Evolutionary conservation across 441 rosid genomes (phyloP).

Genomic region (Rhodomyrtus psidioides): DNA sequence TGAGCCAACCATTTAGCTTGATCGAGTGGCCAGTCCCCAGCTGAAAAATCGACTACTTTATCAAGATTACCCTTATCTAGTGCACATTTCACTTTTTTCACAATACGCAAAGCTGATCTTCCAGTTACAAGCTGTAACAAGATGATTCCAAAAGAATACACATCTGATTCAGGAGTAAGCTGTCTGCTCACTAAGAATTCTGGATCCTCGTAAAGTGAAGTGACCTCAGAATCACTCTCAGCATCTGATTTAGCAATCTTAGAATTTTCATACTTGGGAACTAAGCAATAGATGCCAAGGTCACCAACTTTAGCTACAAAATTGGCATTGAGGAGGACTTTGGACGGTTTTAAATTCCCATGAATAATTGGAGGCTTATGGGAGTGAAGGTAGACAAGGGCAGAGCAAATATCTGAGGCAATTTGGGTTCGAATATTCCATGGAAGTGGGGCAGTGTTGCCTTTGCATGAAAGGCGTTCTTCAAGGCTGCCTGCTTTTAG

Average conservation of each 20-base stretch:
- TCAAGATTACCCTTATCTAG: slow-evolving; percentile 49
- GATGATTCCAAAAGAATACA: slow-evolving; percentile 74
- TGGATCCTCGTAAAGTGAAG: slow-evolving; percentile 39
- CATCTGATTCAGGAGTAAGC: slow-evolving; percentile 59
- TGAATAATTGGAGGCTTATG: slow-evolving; percentile 66
- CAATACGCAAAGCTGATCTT: slow-evolving; percentile 36
- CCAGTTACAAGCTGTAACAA: slow-evolving; percentile 68
- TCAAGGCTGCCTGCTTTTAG: slow-evolving; percentile 67
- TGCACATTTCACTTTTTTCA: slow-evolving; percentile 58
- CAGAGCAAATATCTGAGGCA: slow-evolving; percentile 76
- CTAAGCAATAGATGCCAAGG: slow-evolving; percentile 50
- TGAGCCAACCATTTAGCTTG: slow-evolving; percentile 46
- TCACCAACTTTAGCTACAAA: slow-evolving; percentile 55
- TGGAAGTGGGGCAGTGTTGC: slow-evolving; percentile 43
- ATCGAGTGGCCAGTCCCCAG: slow-evolving; percentile 75
- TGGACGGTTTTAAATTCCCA: slow-evolving; percentile 77
- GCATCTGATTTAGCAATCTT: neutral
- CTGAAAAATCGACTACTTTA: slow-evolving; percentile 53
- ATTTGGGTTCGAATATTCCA: slow-evolving; percentile 60
- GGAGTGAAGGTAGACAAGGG: slow-evolving; percentile 85
- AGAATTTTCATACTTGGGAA: slow-evolving; percentile 21
- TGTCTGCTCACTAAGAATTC: slow-evolving; percentile 39
- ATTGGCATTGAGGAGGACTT: slow-evolving; percentile 70
- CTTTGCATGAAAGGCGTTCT: slow-evolving; percentile 47
- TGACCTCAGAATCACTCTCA: slow-evolving; percentile 3